Conservation (phyloP, 2,329 filamentous ascomycete species). For the Penicillium brasilianum region DNA sequence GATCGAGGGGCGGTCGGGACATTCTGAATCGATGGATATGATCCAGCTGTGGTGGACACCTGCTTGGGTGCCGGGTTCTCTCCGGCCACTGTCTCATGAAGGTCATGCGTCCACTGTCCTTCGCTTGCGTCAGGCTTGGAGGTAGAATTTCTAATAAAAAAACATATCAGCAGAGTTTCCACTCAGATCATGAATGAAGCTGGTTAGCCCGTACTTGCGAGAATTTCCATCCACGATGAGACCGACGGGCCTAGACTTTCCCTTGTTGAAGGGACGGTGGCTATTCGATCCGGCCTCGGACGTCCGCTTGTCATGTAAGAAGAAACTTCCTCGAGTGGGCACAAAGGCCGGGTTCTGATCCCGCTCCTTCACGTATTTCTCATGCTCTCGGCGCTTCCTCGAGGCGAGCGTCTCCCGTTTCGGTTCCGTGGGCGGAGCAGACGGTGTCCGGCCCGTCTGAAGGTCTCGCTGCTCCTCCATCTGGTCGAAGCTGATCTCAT, state of each 20-base stretch:
- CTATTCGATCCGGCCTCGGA: conserved; percentile 77
- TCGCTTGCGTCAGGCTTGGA: conserved; percentile 62
- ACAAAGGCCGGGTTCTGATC: conserved; percentile 93
- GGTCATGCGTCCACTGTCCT: conserved; percentile 88
- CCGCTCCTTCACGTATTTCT: conserved; percentile 85
- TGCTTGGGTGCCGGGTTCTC: conserved; percentile 43
- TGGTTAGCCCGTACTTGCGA: conserved; percentile 45
- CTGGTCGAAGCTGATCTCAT: conserved; percentile 59
- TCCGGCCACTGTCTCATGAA: conserved; percentile 71
- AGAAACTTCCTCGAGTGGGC: conserved; percentile 91
- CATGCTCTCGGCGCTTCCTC: conserved; percentile 80
- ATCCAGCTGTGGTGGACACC: conserved; percentile 36
- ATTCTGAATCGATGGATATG: conserved; percentile 41
- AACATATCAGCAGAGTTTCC: conserved; percentile 32
- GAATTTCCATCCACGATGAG: conserved; percentile 51
- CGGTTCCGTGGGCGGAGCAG: conserved; percentile 44
- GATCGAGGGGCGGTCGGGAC: conserved; percentile 58
- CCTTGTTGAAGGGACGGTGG: conserved; percentile 63
- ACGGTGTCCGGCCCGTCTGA: conserved; percentile 45
- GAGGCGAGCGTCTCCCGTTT: conserved; percentile 67
- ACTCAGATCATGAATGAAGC: neutral
- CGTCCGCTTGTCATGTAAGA: conserved; percentile 92
- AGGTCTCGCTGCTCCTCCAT: conserved; percentile 37
- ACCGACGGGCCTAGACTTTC: conserved; percentile 63
- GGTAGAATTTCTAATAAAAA: conserved; percentile 41